Evolutionary conservation across 2,329 filamentous ascomycete species (phyloP).

Genomic region (Xylariaceae sp.): DNA sequence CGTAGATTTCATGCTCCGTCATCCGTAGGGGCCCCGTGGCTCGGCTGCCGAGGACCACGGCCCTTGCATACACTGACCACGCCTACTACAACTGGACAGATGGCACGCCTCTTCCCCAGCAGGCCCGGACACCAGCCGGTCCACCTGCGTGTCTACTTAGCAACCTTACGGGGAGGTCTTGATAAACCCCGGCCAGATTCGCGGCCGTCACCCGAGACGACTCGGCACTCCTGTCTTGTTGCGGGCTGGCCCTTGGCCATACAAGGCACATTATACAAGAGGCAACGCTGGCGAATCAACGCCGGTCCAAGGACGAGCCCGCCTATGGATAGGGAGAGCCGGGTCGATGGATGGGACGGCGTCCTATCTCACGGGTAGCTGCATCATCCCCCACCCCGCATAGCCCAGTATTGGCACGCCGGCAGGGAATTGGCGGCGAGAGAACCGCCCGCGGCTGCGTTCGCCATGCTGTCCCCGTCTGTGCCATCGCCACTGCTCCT

Average conservation of each 20-base stretch:
- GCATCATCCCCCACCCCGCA: slow-evolving; percentile 23
- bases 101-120: neutral
- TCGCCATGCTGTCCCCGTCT: slow-evolving; percentile 5
- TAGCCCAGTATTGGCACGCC: slow-evolving; percentile 11
- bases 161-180: slow-evolving; percentile 6
- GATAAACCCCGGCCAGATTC: slow-evolving; percentile 16
- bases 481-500: neutral
- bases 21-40: slow-evolving; percentile 8
- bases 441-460: slow-evolving; percentile 12
- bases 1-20: neutral
- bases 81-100: slow-evolving; percentile 1
- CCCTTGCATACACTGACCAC: slow-evolving; percentile 4
- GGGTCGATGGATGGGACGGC: slow-evolving; percentile 20
- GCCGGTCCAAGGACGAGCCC: slow-evolving; percentile 21
- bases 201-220: slow-evolving; percentile 25
- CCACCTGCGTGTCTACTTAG: slow-evolving; percentile 9
- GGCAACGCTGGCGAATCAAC: slow-evolving; percentile 22
- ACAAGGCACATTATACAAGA: slow-evolving; percentile 23
- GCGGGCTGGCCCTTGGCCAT: slow-evolving; percentile 22
- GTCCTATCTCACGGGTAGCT: slow-evolving; percentile 26
- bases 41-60: slow-evolving; percentile 2
- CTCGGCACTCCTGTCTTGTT: slow-evolving; percentile 20
- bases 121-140: slow-evolving; percentile 3
- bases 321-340: slow-evolving; percentile 19
- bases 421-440: slow-evolving; percentile 18